Evolutionary conservation across 2,329 filamentous ascomycete species (phyloP), one percentile per base, ranked within the genome.

Genomic region (Mycosphaerelloides madeirae): DNA sequence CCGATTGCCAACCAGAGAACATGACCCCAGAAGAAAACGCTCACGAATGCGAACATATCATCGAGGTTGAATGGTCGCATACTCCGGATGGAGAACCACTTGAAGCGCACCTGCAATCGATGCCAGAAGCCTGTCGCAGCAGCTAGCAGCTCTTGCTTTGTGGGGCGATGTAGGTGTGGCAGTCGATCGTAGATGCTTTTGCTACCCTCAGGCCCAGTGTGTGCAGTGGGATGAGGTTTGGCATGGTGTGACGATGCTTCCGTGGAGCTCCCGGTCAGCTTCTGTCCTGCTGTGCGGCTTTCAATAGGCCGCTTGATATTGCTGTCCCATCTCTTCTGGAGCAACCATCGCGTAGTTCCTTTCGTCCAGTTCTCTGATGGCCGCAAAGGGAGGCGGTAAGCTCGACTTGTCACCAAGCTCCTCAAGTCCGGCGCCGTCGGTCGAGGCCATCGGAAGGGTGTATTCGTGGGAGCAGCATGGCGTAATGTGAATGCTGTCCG

Each of bases 81-180:
- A 64, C 90, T 95, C 62, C 90, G 78, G 58, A 98, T 98, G 2
- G 93, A 94, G 59, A 93, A 84, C 93, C 93, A 98, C 68, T 98
- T 98, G 72, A 97, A 94, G 31, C 89, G 84, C 18, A 97, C 86
- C 61, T 85, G 88, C 34, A 96, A 68, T 38, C 93, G 80, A 51
- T 94, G 84, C 83, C 88, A 93, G 65, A 97, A 96, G 1, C 90
- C 90, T 16, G 83, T 96, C 29, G 93, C 89, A 3, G 93, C 91
- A 15, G 87, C 85, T 29, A 98, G 74, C 20, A 98, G 76, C 66
- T 98, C 93, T 64, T 96, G 90, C 63, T 95, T 96, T 6, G 84
- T 91, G 4, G 93, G 91, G 15, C 90, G 78, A 70, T 96, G 78
- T 29, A 83, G 65, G 50, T 81, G 88, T 57, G 86, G 84, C 11